phyloP scores from a whole-genome alignment of 352 stramenopile species.

The Blastocystis sp. region DNA sequence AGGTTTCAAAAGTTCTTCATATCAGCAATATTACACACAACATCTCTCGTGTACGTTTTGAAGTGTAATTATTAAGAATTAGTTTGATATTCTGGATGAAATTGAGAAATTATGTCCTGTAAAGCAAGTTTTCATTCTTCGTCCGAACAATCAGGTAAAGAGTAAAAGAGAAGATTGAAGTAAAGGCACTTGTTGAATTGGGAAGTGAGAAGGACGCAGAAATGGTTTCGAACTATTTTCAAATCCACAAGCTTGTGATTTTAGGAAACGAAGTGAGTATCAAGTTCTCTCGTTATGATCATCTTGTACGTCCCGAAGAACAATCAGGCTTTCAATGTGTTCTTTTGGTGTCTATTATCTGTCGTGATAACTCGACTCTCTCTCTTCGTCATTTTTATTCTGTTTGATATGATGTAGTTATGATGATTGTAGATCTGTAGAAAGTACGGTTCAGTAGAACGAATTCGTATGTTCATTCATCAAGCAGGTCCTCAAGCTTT shows the following conservation, averaged over 20 bases:
- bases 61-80: not conserved
- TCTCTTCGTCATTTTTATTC: conserved; percentile 22
- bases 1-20: conserved; percentile 26
- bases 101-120: conserved; percentile 19
- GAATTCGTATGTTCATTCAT: conserved; percentile 49
- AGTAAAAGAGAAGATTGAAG: not conserved
- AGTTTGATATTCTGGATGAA: conserved; percentile 43
- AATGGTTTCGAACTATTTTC: not conserved
- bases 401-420: not conserved
- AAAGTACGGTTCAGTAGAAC: not conserved
- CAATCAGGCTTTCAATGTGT: not conserved
- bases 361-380: not conserved
- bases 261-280: not conserved
- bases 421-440: not conserved
- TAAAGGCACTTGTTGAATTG: conserved; percentile 16
- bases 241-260: conserved; percentile 15
- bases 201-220: not conserved
- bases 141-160: conserved; percentile 10
- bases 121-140: conserved; percentile 45
- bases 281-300: conserved; percentile 15
- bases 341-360: conserved; percentile 28
- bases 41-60: conserved; percentile 8
- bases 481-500: conserved; percentile 18
- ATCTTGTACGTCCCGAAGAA: not conserved
- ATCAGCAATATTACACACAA: conserved; percentile 41